These are phyloP conservation scores for Vitis amurensis DNA, from an alignment of 164 flowering plant species.

Conservation along the genomic window DNA sequence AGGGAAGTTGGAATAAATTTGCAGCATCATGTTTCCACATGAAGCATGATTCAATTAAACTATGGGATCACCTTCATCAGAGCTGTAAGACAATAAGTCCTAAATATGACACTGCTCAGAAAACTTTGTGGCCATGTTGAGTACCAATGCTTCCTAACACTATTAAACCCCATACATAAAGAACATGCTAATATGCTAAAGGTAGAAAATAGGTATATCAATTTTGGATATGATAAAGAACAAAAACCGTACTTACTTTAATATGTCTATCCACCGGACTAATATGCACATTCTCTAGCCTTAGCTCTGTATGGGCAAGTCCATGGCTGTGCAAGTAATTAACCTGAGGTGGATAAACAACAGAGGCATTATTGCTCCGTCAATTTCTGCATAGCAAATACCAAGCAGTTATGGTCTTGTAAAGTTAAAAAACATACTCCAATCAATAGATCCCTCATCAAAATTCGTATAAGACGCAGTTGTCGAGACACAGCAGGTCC, in stretches of 20 bases:
- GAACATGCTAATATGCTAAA: background rate
- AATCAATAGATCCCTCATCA: conserved; percentile 96
- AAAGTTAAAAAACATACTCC: conserved; percentile 57
- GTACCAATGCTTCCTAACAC: no score
- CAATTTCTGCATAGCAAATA: background rate
- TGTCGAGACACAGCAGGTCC: conserved; percentile 89
- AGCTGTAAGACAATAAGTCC: no score
- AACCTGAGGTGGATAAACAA: conserved; percentile 48
- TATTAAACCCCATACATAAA: background rate
- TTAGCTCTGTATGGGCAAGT: conserved; percentile 96
- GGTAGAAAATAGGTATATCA: background rate
- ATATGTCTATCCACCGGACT: conserved; percentile 95
- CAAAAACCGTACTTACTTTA: conserved; percentile 54
- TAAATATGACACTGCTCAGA: no score
- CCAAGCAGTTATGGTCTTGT: background rate
- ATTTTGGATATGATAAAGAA: background rate
- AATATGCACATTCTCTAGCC: conserved; percentile 91
- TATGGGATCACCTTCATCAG: no score
- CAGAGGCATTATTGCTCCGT: conserved; percentile 3
- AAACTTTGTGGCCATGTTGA: no score
- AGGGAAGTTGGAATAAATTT: background rate
- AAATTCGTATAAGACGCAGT: conserved; percentile 68
- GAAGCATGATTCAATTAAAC: no score
- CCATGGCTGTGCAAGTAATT: conserved; percentile 98
- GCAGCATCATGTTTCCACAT: no score